These are phyloP conservation scores for Cudoniella acicularis DNA, from an alignment of 495 filamentous ascomycete species.

Conservation along the genomic window DNA sequence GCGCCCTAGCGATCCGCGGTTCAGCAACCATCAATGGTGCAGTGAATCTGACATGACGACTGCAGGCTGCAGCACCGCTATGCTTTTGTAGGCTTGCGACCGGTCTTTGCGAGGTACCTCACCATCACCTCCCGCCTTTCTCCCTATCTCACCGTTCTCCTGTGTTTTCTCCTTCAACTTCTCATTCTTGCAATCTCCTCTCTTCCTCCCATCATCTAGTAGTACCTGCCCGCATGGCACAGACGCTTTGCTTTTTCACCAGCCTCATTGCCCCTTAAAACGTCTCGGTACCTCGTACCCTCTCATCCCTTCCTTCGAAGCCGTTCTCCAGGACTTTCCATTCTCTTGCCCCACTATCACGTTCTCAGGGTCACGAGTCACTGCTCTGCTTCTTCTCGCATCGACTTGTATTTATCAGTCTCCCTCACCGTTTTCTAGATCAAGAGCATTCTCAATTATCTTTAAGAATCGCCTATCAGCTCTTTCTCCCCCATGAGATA, in stretches of 20 bases:
- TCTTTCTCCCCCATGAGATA: neutral
- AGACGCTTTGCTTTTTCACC: neutral
- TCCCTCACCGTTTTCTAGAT: too few relatives aligned
- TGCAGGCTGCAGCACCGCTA: too few relatives aligned
- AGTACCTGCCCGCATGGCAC: neutral
- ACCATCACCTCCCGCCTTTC: too few relatives aligned
- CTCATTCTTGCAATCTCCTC: neutral
- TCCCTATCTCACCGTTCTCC: too few relatives aligned
- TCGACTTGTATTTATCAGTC: neutral
- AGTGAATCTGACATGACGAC: too few relatives aligned
- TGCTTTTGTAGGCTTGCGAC: too few relatives aligned
- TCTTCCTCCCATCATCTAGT: neutral
- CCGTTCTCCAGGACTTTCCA: too few relatives aligned
- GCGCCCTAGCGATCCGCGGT: too few relatives aligned
- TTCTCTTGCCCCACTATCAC: neutral
- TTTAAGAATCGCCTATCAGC: too few relatives aligned
- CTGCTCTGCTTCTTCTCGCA: neutral
- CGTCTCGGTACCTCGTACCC: neutral
- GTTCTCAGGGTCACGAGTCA: neutral
- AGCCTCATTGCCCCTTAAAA: neutral
- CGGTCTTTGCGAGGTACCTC: too few relatives aligned
- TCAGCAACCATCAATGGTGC: too few relatives aligned
- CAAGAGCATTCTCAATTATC: too few relatives aligned
- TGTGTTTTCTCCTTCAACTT: neutral
- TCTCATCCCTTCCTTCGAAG: neutral